Base-by-base conservation (phyloP, 129 eudicot species). In the Pseudognaphalium luteoalbum region DNA sequence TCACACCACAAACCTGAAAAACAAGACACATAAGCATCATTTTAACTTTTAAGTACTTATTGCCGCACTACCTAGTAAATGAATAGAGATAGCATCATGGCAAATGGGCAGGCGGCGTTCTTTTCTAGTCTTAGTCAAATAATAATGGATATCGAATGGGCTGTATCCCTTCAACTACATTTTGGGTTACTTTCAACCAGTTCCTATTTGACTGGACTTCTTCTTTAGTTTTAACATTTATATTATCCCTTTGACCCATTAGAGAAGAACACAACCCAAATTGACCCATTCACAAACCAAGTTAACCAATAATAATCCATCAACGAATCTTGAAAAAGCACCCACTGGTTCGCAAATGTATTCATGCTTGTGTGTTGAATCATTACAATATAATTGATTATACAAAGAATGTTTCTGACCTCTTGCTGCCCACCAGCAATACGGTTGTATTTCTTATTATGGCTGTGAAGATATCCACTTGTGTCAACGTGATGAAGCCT, bases 401-500 rank as follows among this genome's bases (percentile, higher is more conserved):
- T 14, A 22, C 16, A 25, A 34, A 21, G 41, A 64, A 72, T 80
- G 61, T 60, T 30, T 68, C 83, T 87, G 39, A 95, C 99, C 99
- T 95, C 99, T 87, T 91, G 99, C 81, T 95, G 99, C n/a, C 97
- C 97, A 21, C 96, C 99, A 20, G 92, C 94, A 70, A 91, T 91
- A 30, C 99, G 97, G 66, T 77, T 81, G 81, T 85, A 95, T 81
- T 91, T 95, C 96, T 95, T 95, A 85, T 95, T 78, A 78, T 95
- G 97, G 74, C 97, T 95, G 86, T 95, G 99, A 66, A 95, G 84
- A 83, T 85, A 91, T 61, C 97, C 99, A 34, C 87, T 85, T 42
- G 99, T 95, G 80, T 95, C 99, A 22, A 91, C 87, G 77, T 95
- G 99, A 15, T 15, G 87, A 91, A 95, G 92, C 86, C 99, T 86